Percentiles rank a stretch among this genome's conserved stretches.
phyloP scores from a whole-genome alignment of 495 filamentous ascomycete species.

The Neurospora hispaniola region DNA sequence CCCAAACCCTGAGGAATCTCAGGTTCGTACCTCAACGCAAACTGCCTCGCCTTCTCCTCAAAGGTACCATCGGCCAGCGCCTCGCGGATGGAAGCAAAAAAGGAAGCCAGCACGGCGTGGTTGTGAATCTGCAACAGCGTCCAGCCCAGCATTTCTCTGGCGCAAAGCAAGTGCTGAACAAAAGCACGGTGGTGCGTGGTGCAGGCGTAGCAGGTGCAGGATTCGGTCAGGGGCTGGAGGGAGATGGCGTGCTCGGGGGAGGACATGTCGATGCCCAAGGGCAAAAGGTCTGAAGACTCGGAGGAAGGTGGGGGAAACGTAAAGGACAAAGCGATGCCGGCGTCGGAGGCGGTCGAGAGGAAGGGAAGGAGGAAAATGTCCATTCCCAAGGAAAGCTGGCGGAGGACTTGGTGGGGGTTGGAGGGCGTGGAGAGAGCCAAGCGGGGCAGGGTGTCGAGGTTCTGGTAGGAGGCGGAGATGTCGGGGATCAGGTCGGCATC shows the following conservation, averaged over 20 bases:
- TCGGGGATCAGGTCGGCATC: conserved; percentile 58
- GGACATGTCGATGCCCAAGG: conserved; percentile 74
- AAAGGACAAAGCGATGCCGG: conserved; percentile 77
- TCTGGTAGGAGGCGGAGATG: conserved; percentile 43
- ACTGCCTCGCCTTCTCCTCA: conserved; percentile 44
- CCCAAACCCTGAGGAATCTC: conserved; percentile 64
- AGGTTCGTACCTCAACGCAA: conserved; percentile 51
- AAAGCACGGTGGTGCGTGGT: conserved; percentile 75
- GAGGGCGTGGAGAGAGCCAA: conserved; percentile 57
- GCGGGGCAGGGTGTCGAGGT: conserved; percentile 50
- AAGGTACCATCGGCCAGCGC: conserved; percentile 50
- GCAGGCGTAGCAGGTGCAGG: conserved; percentile 79
- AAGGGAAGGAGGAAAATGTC: conserved; percentile 75
- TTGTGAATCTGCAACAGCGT: conserved; percentile 89
- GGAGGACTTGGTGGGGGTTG: conserved; percentile 64
- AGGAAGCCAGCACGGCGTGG: conserved; percentile 53
- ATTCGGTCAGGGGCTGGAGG: conserved; percentile 43
- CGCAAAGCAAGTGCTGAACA: conserved; percentile 71
- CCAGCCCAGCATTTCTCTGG: conserved; percentile 96
- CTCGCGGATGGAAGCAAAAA: conserved; percentile 60
- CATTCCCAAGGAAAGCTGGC: conserved; percentile 61
- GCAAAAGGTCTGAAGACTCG: conserved; percentile 10
- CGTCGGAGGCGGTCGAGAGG: conserved; percentile 61
- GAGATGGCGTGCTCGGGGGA: conserved; percentile 42
- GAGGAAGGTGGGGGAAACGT: conserved; percentile 47